Conservation (phyloP, 768 basidiomycete species). For the Lyophyllum shimeji region DNA sequence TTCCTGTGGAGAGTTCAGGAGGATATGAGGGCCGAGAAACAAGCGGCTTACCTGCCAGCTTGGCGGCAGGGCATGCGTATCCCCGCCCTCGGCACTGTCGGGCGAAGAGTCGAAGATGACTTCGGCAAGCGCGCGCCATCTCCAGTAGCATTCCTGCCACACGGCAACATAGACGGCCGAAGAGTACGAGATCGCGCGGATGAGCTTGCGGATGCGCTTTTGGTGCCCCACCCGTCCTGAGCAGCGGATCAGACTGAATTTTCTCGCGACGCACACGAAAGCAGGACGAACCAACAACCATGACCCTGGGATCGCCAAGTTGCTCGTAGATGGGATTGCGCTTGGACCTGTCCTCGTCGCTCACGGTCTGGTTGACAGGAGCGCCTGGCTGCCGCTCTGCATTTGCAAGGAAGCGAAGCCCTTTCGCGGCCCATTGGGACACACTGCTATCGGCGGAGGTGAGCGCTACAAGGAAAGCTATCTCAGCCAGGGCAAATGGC, state of each 20-base stretch:
- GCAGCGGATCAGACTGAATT: not conserved
- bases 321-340: conserved; percentile 77
- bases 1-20: conserved; percentile 44
- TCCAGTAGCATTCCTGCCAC: conserved; percentile 81
- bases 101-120: conserved; percentile 42
- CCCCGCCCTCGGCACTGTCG: conserved; percentile 30
- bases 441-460: conserved; percentile 68
- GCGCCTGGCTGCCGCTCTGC: conserved; percentile 64
- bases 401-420: conserved; percentile 66
- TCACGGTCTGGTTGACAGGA: conserved; percentile 47
- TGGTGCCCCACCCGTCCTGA: conserved; percentile 77
- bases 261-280: conserved; percentile 6
- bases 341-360: conserved; percentile 63
- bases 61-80: conserved; percentile 20
- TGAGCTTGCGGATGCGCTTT: conserved; percentile 72
- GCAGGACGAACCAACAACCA: conserved; percentile 61
- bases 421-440: conserved; percentile 66
- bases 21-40: not conserved
- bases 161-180: conserved; percentile 71
- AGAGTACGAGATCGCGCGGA: conserved; percentile 63
- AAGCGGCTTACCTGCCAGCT: conserved; percentile 24
- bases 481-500: conserved; percentile 68
- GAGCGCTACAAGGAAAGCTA: conserved; percentile 69
- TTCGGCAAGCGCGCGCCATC: conserved; percentile 70
- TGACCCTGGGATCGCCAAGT: conserved; percentile 71